phyloP scores from a whole-genome alignment of 2,329 filamentous ascomycete species.

The Acephala macrosclerotiorum region DNA sequence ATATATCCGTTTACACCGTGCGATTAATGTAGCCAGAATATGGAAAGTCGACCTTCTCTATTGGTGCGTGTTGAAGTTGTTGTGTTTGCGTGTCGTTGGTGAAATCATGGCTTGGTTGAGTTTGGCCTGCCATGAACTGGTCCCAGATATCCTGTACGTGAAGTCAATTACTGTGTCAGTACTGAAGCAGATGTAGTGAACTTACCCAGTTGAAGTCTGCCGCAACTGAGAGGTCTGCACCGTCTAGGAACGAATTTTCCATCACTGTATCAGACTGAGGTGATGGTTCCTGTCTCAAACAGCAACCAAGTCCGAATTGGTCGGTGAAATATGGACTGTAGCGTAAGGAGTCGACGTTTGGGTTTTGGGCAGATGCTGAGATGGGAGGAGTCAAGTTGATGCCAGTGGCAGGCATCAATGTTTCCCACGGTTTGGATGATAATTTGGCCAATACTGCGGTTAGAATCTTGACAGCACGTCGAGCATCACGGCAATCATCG shows the following conservation, averaged over 20 bases:
- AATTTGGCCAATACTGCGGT: slow-evolving; percentile 32
- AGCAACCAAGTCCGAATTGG: slow-evolving; percentile 12
- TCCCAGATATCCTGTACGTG: slow-evolving; percentile 34
- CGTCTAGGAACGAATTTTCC: slow-evolving; percentile 31
- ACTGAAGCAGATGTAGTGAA: neutral
- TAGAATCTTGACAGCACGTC: slow-evolving; percentile 31
- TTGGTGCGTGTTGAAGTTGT: neutral
- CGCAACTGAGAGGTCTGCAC: slow-evolving; percentile 26
- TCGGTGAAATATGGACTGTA: slow-evolving; percentile 23
- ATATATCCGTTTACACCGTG: neutral
- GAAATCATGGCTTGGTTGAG: slow-evolving; percentile 9
- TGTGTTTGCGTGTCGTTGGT: neutral
- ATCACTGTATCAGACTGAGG: slow-evolving; percentile 23
- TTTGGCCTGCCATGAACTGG: slow-evolving; percentile 27
- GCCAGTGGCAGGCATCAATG: neutral
- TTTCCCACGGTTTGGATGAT: slow-evolving; percentile 12
- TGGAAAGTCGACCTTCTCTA: neutral
- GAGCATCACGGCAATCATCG: slow-evolving; percentile 36
- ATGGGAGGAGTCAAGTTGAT: neutral
- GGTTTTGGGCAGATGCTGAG: slow-evolving; percentile 11
- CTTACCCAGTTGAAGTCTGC: slow-evolving; percentile 37
- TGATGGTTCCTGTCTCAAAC: neutral
- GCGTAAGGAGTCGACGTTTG: slow-evolving; percentile 19
- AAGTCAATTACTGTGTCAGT: slow-evolving; percentile 2
- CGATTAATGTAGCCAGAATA: neutral